Base-by-base conservation (phyloP, 169 alveolate species). In the Plasmodium falciparum region DNA sequence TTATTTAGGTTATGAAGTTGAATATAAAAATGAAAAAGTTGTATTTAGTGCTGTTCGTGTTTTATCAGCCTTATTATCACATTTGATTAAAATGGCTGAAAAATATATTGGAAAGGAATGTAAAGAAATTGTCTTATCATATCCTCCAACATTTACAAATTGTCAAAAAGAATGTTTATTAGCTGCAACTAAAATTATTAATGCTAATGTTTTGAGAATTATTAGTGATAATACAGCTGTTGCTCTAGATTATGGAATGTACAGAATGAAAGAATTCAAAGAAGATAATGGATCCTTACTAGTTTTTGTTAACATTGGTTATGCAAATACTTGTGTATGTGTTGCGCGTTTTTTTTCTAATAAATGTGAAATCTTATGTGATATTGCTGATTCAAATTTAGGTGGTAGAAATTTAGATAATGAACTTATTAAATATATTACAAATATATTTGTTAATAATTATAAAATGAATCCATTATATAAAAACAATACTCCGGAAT, bases 381-480 rank as follows among this genome's bases (percentile, higher is more conserved):
- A 97, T 74, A 97, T 95, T n/a, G 94, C 97, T 54, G 98, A 98
- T 62, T 93, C 98, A 69, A 96, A 97, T 75, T 80, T 98, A 62
- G 99, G 99, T 15, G 99, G 99, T 12, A 95, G 99, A 89, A 96
- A 97, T 90, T 91, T 99, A 75, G 99, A 98, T 93, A 93, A 95
- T 90, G 76, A 94, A 45, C 89, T 99, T 24, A 96, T 98, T 90
- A 95, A 97, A 63, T 95, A 96, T 71, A 96, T 97, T 67, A 97
- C 98, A 54, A 92, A 92, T 29, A 95, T 93, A 29, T 98, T 99
- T 92, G 93, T 96, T 61, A 91, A 94, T 89, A 95, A 97, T 78
- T 93, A 94, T 71, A 98, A 98, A 24, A 73, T 94, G 74, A 96
- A 98, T 85, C 99, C 99, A 0, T 93, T 97, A 73, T 95, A 95